Evolutionary conservation across 2,329 filamentous ascomycete genomes (phyloP).

Genomic region (Aspergillus neotritici): DNA sequence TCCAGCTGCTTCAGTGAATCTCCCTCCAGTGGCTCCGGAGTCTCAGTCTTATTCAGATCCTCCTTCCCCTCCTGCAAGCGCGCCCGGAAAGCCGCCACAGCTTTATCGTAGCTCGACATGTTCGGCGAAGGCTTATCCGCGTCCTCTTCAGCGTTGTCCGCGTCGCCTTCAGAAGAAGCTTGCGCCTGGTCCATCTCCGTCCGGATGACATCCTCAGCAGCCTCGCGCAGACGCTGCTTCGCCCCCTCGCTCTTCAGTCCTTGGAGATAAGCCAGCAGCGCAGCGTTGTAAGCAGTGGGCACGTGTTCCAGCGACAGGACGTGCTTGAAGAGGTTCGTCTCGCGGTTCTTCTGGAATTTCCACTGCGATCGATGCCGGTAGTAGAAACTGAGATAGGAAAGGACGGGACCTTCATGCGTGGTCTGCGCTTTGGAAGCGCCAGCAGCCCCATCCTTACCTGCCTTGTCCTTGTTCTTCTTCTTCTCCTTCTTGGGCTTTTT

Average conservation of each 20-base stretch:
- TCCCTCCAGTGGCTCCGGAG: slow-evolving; percentile 18
- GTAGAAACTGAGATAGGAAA: slow-evolving; percentile 74
- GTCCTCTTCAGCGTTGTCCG: slow-evolving; percentile 14
- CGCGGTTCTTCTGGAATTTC: slow-evolving; percentile 96
- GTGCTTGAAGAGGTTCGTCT: slow-evolving; percentile 79
- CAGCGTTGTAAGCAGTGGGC: slow-evolving; percentile 61
- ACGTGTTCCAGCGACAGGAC: slow-evolving; percentile 67
- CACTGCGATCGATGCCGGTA: slow-evolving; percentile 63
- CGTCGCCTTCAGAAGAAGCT: slow-evolving; percentile 10
- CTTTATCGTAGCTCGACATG: slow-evolving; percentile 40
- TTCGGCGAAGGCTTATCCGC: slow-evolving; percentile 11
- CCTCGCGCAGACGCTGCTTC: slow-evolving; percentile 57
- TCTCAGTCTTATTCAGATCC: slow-evolving; percentile 19
- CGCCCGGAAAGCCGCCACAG: slow-evolving; percentile 47
- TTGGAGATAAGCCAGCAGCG: slow-evolving; percentile 70
- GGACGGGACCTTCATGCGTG: slow-evolving; percentile 48
- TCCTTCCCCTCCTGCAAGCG: slow-evolving; percentile 21
- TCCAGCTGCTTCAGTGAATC: slow-evolving; percentile 26
- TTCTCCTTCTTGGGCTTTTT: slow-evolving; percentile 27
- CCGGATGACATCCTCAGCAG: slow-evolving; percentile 56
- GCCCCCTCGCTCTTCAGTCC: slow-evolving; percentile 72
- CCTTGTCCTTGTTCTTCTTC: slow-evolving; percentile 27
- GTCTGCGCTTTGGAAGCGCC: slow-evolving; percentile 12
- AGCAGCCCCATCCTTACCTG: slow-evolving; percentile 15
- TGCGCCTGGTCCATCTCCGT: slow-evolving; percentile 32